Evolutionary conservation across 2,329 filamentous ascomycete species (phyloP), one percentile per base, ranked within the genome.

Genomic region (Penicillium brevicompactum): DNA sequence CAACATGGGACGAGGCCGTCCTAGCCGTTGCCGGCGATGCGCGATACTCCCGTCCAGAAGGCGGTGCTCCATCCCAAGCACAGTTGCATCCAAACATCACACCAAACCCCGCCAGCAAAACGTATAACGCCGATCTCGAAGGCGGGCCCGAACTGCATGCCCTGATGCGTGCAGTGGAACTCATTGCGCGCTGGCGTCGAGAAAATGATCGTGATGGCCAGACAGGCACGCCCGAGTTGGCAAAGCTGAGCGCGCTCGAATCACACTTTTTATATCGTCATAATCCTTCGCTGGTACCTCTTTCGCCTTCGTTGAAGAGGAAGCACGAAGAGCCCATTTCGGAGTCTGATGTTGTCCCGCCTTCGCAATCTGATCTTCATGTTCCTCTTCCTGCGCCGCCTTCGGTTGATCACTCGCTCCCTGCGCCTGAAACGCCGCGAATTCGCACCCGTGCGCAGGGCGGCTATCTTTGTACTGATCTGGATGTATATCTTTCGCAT

Each of bases 401-500:
- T 47, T 56, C 54, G n/a, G 42, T 53, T 27, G 54, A 52, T 10
- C 43, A 50, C 42, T n/a, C 53, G 3, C 31, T 27, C 3, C 38
- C 31, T 13, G 40, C 22, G 1, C 52, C 53, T 11, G 47, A 14
- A 10, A 87, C 90, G 68, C 76, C 78, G 30, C 88, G 90, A 9
- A 76, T 93, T 32, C 84, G 88, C n/a, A 77, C 81, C 2, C 77
- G 90, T 53, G 89, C 94, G 70, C 65, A 88, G 31, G 90, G 91
- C 63, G 93, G 93, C 50, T 99, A 99, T 72, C 85, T 99, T 18
- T 97, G 93, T 76, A 91, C 96, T 63, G 90, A 91, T 51, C 83
- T 99, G 30, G 93, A 97, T 74, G 84, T 99, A 53, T 97, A 97
- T 76, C 81, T 95, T 57, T 96, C 92, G 2, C 92, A 97, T 69